phyloP scores from a whole-genome alignment of 805 yeast species.

The Wickerhamomyces pijperi region DNA sequence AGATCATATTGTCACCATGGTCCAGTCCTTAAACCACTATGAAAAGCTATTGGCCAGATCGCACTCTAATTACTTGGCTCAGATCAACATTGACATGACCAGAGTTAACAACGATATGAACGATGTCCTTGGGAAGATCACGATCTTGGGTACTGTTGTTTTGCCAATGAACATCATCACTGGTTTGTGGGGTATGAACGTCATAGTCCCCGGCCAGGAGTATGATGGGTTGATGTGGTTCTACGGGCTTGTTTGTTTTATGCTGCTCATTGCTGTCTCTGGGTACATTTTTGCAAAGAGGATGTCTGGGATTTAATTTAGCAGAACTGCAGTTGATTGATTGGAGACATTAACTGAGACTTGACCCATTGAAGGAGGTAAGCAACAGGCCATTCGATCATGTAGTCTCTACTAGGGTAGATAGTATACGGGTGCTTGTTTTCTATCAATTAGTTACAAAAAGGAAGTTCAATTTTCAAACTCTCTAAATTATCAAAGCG shows the following conservation, averaged over 20 bases:
- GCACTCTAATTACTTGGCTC: constrained; percentile 95
- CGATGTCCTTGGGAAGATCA: constrained; percentile 87
- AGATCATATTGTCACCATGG: constrained; percentile 96
- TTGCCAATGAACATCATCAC: constrained; percentile 92
- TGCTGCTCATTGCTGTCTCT: constrained; percentile 34
- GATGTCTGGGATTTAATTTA: constrained; percentile 21
- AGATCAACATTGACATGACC: constrained; percentile 95
- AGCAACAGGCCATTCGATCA: too few species aligned
- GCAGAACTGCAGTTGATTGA: too few species aligned
- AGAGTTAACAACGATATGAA: constrained; percentile 94
- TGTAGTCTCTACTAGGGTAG: too few species aligned
- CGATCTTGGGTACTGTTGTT: constrained; percentile 89
- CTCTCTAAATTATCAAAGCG: too few species aligned
- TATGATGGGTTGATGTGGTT: constrained; percentile 57
- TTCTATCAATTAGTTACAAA: too few species aligned
- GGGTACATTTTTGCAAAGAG: constrained; percentile 39
- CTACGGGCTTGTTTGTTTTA: constrained; percentile 34
- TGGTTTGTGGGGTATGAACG: constrained; percentile 99
- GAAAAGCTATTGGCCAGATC: constrained; percentile 88
- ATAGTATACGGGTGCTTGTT: too few species aligned
- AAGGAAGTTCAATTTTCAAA: too few species aligned
- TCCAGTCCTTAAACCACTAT: constrained; percentile 86
- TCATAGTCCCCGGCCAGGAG: constrained; percentile 87
- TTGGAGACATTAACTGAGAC: too few species aligned
- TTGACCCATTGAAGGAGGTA: too few species aligned